Evolutionary conservation across 2,329 filamentous ascomycete genomes (phyloP).

Genomic region (Achaetomium macrosporum): DNA sequence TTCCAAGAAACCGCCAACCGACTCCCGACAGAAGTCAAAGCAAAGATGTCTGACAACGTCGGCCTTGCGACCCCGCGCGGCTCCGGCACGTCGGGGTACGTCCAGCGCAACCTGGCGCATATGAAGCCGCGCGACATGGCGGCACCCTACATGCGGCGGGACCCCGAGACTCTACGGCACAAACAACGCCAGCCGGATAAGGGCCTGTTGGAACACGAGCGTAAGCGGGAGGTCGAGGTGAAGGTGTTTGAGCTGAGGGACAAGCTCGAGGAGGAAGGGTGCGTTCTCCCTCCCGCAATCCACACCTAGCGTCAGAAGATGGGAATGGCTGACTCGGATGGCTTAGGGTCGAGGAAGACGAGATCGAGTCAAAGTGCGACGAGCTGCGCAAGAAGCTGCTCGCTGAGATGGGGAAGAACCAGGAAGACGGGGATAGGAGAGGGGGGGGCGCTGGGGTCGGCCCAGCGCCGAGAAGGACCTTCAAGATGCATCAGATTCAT

Average conservation of each 20-base stretch:
- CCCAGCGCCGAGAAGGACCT: slow-evolving; percentile 39
- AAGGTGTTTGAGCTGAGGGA: slow-evolving; percentile 89
- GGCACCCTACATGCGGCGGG: slow-evolving; percentile 69
- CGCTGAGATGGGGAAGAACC: slow-evolving; percentile 42
- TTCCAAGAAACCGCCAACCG: neutral
- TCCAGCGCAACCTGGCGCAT: slow-evolving; percentile 90
- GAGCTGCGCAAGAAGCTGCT: slow-evolving; percentile 59
- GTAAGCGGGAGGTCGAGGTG: slow-evolving; percentile 84
- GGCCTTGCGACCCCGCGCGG: slow-evolving; percentile 91
- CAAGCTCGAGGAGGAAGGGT: slow-evolving; percentile 85
- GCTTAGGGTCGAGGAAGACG: slow-evolving; percentile 70
- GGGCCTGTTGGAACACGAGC: slow-evolving; percentile 90
- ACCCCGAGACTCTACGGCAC: slow-evolving; percentile 64
- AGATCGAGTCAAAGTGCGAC: slow-evolving; percentile 75
- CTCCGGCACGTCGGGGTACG: slow-evolving; percentile 93
- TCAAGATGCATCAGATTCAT: slow-evolving; percentile 93
- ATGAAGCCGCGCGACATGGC: slow-evolving; percentile 76
- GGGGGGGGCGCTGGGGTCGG: slow-evolving; percentile 29
- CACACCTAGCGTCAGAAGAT: neutral
- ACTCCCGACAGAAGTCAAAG: slow-evolving; percentile 3
- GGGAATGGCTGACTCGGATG: neutral
- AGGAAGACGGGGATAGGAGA: slow-evolving; percentile 17
- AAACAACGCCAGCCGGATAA: slow-evolving; percentile 79
- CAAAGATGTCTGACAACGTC: slow-evolving; percentile 86
- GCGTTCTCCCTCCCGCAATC: slow-evolving; percentile 26